Conservation (phyloP, 108 stramenopile species). For the Cyclotella atomus region DNA sequence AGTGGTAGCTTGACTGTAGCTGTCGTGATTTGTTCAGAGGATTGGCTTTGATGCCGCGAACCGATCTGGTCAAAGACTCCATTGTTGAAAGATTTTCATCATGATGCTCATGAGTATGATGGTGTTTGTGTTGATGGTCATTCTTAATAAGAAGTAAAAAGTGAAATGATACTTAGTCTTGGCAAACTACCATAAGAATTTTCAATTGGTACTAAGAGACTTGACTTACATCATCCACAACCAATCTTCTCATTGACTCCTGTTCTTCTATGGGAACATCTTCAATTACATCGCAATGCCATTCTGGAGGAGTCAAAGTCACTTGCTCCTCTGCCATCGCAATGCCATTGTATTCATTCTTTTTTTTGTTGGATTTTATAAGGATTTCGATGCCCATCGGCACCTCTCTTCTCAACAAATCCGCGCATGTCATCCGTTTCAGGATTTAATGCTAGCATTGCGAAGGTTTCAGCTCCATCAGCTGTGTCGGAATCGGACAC, state of each 20-base stretch:
- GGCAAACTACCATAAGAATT: no score
- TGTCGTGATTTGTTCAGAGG: no score
- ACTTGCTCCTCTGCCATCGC: not conserved
- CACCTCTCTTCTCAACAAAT: not conserved
- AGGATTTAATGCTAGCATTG: conserved; percentile 1
- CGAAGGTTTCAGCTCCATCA: not conserved
- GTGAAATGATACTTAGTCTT: no score
- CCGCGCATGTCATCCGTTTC: not conserved
- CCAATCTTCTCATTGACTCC: not conserved
- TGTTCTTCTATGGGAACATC: not conserved
- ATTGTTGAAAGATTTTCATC: no score
- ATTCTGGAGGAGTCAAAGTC: not conserved
- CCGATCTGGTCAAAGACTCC: no score
- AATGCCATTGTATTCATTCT: not conserved
- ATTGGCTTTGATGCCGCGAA: no score
- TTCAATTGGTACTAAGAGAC: no score
- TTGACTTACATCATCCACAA: no score
- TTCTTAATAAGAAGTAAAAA: no score
- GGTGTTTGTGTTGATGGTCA: no score
- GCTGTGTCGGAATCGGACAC: not conserved
- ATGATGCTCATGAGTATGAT: no score
- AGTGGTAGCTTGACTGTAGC: no score
- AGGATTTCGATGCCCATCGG: not conserved
- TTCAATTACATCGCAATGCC: not conserved
- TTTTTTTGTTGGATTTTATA: not conserved